Conservation (phyloP, 23 red algal genomes). For the Gracilaria vermiculophylla region DNA sequence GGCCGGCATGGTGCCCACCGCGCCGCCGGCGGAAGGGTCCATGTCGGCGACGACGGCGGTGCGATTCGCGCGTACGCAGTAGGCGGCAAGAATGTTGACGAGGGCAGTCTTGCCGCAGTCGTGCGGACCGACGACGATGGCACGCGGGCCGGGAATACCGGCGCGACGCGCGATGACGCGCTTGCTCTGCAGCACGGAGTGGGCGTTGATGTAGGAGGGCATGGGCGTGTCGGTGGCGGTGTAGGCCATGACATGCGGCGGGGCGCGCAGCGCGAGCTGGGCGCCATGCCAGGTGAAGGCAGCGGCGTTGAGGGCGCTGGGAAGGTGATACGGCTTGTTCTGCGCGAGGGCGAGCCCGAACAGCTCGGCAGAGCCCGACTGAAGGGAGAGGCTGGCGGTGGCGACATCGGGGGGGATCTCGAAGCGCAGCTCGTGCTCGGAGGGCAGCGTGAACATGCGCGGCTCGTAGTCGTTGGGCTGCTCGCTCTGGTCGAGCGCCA, state of each 20-base stretch:
- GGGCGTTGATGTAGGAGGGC: conserved; percentile 75
- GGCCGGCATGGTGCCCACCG: conserved; percentile 47
- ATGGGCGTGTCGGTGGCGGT: conserved; percentile 89
- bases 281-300: conserved; percentile 96
- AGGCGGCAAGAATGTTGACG: conserved; percentile 66
- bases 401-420: conserved; percentile 70
- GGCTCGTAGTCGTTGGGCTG: background rate
- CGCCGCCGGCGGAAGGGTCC: conserved; percentile 55
- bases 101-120: conserved; percentile 89
- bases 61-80: conserved; percentile 65
- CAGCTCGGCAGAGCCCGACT: conserved; percentile 80
- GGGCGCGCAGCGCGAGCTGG: conserved; percentile 49
- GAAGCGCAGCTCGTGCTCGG: conserved; percentile 83
- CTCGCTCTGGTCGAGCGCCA: conserved; percentile 8
- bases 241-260: conserved; percentile 71
- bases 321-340: conserved; percentile 34
- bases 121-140: conserved; percentile 79
- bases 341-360: conserved; percentile 84
- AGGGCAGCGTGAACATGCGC: conserved; percentile 9
- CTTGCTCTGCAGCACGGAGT: conserved; percentile 72
- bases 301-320: conserved; percentile 56
- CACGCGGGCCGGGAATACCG: conserved; percentile 62
- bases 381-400: conserved; percentile 54
- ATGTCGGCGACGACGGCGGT: conserved; percentile 61
- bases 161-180: conserved; percentile 31